Evolutionary conservation across 768 basidiomycete species (phyloP).

Genomic region (Suillus alpinus): DNA sequence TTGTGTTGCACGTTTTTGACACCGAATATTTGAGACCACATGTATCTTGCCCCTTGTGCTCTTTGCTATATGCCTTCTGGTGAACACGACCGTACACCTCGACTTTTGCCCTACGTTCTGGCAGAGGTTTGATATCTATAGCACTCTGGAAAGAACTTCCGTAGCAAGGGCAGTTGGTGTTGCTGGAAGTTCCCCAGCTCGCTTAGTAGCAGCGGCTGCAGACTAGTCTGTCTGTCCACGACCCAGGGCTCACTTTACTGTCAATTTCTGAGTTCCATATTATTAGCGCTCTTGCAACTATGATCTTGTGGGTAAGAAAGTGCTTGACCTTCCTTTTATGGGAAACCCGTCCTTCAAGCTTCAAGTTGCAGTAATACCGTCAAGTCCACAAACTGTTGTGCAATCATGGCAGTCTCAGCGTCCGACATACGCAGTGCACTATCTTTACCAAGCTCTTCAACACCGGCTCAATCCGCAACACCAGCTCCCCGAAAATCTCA

Average conservation of each 20-base stretch:
- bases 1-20: background rate
- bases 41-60: background rate
- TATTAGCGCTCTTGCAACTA: too few relatives aligned
- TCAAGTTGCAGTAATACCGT: background rate
- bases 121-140: too few relatives aligned
- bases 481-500: slow-evolving; percentile 47
- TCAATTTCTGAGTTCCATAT: too few relatives aligned
- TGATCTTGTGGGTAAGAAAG: too few relatives aligned
- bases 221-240: too few relatives aligned
- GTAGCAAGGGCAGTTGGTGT: background rate
- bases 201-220: too few relatives aligned
- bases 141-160: too few relatives aligned
- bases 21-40: background rate
- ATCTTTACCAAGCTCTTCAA: slow-evolving; percentile 49
- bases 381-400: background rate
- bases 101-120: too few relatives aligned
- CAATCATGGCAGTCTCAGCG: slow-evolving; percentile 62
- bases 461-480: slow-evolving; percentile 39
- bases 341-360: background rate
- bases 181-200: too few relatives aligned
- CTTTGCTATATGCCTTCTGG: background rate
- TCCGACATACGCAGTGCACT: slow-evolving; percentile 85
- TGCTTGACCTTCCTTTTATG: background rate
- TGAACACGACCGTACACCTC: background rate
- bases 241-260: too few relatives aligned